phyloP scores from a whole-genome alignment of 441 rosid species.

The Populus hybrid region DNA sequence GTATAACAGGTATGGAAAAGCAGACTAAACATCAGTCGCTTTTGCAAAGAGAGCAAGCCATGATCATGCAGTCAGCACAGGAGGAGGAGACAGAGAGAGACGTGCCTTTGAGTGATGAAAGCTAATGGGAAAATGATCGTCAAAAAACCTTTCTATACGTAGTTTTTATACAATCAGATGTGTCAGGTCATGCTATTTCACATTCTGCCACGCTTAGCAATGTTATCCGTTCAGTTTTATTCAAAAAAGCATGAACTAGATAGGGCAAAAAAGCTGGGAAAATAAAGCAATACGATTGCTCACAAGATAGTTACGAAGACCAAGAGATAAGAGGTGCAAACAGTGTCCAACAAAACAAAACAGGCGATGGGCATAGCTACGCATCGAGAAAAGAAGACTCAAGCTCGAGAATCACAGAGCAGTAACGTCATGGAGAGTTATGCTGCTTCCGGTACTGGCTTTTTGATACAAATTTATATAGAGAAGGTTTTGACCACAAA shows the following conservation, averaged over 20 bases:
- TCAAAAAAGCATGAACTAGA: neutral
- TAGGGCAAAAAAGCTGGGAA: neutral
- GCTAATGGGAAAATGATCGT: neutral
- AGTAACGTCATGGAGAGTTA: neutral
- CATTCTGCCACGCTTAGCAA: neutral
- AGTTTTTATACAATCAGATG: neutral
- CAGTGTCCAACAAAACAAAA: neutral
- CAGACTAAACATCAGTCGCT: neutral
- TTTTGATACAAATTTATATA: neutral
- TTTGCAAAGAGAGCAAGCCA: neutral
- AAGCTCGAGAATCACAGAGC: neutral
- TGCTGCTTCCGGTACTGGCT: neutral
- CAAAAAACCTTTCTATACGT: too few species aligned
- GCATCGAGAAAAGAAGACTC: neutral
- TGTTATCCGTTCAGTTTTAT: slow-evolving; percentile 3
- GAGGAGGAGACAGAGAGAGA: neutral
- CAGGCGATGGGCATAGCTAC: neutral
- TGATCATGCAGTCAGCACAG: neutral
- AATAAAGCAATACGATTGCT: neutral
- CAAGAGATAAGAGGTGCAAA: neutral
- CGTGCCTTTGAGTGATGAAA: neutral
- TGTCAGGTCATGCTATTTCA: neutral
- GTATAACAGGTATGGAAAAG: too few species aligned
- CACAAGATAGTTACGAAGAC: neutral
- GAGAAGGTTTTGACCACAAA: neutral